These are phyloP conservation scores for Fusarium multiceps DNA, from an alignment of 2,329 filamentous ascomycete species.

Conservation along the genomic window DNA sequence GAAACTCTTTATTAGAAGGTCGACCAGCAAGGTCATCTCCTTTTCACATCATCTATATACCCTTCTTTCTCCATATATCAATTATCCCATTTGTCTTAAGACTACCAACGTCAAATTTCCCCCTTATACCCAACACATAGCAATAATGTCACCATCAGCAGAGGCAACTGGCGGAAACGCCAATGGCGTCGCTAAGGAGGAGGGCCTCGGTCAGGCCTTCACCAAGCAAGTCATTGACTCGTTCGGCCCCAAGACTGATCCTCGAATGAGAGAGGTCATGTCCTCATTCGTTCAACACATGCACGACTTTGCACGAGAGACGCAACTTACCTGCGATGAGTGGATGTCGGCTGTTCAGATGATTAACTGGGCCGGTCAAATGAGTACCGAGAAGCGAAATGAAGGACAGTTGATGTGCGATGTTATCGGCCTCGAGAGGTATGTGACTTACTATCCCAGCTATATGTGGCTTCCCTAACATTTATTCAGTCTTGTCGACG, in stretches of 20 bases:
- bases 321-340: conserved; percentile 82
- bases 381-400: conserved; percentile 75
- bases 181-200: conserved; percentile 24
- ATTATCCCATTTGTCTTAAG: not conserved
- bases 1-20: conserved; percentile 13
- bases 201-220: conserved; percentile 63
- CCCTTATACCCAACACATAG: not conserved
- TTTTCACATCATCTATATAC: not conserved
- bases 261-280: conserved; percentile 76
- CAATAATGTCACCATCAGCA: conserved; percentile 50
- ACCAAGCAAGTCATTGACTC: conserved; percentile 78
- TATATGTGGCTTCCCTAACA: not conserved
- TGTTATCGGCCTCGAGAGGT: conserved; percentile 78
- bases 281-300: conserved; percentile 76
- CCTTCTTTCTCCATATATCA: not conserved
- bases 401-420: conserved; percentile 80
- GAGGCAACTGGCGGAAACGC: conserved; percentile 61
- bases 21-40: not conserved
- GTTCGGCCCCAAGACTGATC: conserved; percentile 77
- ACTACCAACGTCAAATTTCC: not conserved
- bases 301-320: conserved; percentile 84
- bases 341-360: conserved; percentile 76
- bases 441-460: not conserved
- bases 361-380: conserved; percentile 72
- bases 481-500: conserved; percentile 71